phyloP scores from a whole-genome alignment of 306 rosid genomes.

The Arachis stenosperma region DNA sequence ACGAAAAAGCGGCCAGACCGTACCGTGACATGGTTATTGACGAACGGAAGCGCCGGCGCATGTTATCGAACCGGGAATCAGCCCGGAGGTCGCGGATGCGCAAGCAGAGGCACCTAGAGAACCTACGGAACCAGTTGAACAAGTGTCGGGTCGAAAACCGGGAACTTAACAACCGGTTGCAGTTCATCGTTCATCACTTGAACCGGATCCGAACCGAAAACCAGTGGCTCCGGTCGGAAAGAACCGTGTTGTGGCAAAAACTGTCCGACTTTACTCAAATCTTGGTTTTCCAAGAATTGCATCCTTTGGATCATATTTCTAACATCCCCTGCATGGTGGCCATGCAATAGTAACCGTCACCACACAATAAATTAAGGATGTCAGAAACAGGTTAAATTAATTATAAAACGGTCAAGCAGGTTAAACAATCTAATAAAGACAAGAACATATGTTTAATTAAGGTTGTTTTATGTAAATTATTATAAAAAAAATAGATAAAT shows the following conservation, averaged over 20 bases:
- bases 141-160: constrained; percentile 71
- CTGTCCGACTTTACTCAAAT: constrained; percentile 53
- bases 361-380: constrained; percentile 42
- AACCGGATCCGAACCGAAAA: constrained; percentile 66
- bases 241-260: constrained; percentile 55
- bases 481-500: constrained; percentile 46
- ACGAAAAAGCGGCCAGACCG: constrained; percentile 12
- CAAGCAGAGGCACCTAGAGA: constrained; percentile 86
- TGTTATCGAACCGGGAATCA: constrained; percentile 95
- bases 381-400: constrained; percentile 35
- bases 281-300: constrained; percentile 63
- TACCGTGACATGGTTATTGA: constrained; percentile 38
- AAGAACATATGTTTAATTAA: constrained; percentile 27
- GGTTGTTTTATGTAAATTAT: constrained; percentile 42
- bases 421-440: constrained; percentile 31
- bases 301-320: constrained; percentile 37
- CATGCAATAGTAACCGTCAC: constrained; percentile 53
- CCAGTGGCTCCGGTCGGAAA: constrained; percentile 64
- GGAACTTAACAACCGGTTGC: constrained; percentile 66
- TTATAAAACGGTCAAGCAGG: constrained; percentile 22
- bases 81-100: constrained; percentile 90
- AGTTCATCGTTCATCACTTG: constrained; percentile 47
- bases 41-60: constrained; percentile 79
- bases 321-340: constrained; percentile 57
- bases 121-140: constrained; percentile 77